Evolutionary conservation across 2,329 filamentous ascomycete genomes (phyloP), one percentile per base, ranked within the genome.

Genomic region (Hypocreales sp.): DNA sequence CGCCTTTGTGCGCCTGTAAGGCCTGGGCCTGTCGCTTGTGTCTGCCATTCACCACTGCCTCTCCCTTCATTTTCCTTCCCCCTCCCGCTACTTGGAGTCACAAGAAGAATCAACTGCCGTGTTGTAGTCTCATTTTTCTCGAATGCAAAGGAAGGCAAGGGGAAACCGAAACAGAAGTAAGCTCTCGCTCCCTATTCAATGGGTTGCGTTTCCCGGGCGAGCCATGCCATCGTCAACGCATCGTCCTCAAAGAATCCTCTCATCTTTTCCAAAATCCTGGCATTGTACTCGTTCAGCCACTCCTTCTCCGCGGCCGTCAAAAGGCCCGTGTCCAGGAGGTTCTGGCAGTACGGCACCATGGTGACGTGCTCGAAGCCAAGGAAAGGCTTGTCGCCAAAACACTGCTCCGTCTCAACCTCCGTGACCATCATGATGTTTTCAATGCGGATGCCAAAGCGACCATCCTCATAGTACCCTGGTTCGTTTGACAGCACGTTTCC

Each of bases 401-500:
- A 72, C 53, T 92, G 69, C 35, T 76, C 75, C 5, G 87, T 93
- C 53, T 86, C 64, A n/a, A 79, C 77, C 48, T 94, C 84, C 38
- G 71, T 78, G 17, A 92, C 83, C 63, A 95, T 78, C 37, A 92
- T 72, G 43, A 98, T 74, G 50, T 98, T 98, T 55, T 98, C 90
- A 44, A 94, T 94, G 12, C 90, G 78, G 39, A 98, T 90, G 12
- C 90, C 90, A 45, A 92, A 98, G 21, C 74, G 73, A 25, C 84
- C 87, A 42, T 98, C 90, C 51, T 95, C 86, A 50, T 98, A 98
- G 57, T 86, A 98, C 17, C 90, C 90, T 2, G 90, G 90, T 53
- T 98, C 84, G 44, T 94, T 84, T 2, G 87, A 95, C 28, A 95
- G 72, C 22, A 98, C 87, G 42, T 98, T 94, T 24, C 90, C 90